Percentiles rank a stretch among this genome's conserved stretches.
phyloP scores from a whole-genome alignment of 164 flowering plant genomes.

The Echeveria elegans region DNA sequence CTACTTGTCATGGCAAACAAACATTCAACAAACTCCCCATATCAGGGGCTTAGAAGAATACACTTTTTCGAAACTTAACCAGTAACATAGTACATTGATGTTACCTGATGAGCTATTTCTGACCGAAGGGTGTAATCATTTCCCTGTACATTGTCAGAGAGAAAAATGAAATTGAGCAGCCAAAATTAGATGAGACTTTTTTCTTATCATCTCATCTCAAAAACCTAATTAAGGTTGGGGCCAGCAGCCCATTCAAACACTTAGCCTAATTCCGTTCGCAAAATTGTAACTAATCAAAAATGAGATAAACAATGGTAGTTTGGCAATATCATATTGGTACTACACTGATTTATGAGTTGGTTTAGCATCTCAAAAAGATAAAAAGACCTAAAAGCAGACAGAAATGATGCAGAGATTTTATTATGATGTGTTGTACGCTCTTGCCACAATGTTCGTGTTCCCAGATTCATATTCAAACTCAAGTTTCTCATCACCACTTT shows the following conservation, averaged over 20 bases:
- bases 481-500: slow-evolving; percentile 88
- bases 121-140: slow-evolving; percentile 61
- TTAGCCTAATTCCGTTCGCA: no score
- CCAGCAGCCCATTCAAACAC: no score
- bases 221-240: no score
- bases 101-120: slow-evolving; percentile 88
- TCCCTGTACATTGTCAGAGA: slow-evolving; percentile 27
- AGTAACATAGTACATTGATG: slow-evolving; percentile 7
- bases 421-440: slow-evolving; percentile 1
- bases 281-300: neutral
- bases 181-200: no score
- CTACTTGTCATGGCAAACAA: no score
- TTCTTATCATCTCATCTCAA: no score
- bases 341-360: neutral
- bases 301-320: neutral
- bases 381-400: neutral
- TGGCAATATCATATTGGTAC: no score
- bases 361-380: neutral
- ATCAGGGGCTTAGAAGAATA: neutral
- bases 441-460: slow-evolving; percentile 75
- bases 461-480: slow-evolving; percentile 99
- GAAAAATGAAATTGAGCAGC: neutral
- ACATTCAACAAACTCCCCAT: neutral
- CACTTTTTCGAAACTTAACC: no score
- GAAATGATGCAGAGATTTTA: neutral